Percentiles rank a stretch among this genome's conserved stretches.
Conservation (phyloP, 2,329 filamentous ascomycete genomes). For the Periglandula ipomoeae region DNA sequence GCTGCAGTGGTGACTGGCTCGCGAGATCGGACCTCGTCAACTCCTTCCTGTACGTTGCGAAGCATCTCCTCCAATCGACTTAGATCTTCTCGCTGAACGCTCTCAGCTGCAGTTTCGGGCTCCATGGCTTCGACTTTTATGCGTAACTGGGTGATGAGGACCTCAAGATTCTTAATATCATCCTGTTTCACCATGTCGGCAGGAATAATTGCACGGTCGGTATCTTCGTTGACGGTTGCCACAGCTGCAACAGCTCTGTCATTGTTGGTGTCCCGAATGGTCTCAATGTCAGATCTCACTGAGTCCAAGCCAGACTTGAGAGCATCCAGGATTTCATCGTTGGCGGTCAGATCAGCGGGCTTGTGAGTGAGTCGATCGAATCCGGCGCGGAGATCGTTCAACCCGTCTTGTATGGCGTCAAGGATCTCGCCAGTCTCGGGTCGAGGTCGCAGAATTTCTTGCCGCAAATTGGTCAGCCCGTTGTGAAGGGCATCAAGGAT, state of each 20-base stretch:
- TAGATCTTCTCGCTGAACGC: conserved; percentile 44
- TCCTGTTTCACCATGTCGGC: conserved; percentile 51
- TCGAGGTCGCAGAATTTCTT: conserved; percentile 60
- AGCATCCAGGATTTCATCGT: conserved; percentile 82
- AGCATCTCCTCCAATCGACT: conserved; percentile 43
- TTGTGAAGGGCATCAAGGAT: conserved; percentile 61
- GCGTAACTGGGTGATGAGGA: conserved; percentile 71
- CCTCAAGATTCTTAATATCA: conserved; percentile 79
- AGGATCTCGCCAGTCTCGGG: conserved; percentile 78
- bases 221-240: conserved; percentile 21
- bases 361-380: conserved; percentile 73
- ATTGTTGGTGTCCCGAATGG: conserved; percentile 52
- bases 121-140: conserved; percentile 63
- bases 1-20: conserved; percentile 14
- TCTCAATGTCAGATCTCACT: conserved; percentile 69
- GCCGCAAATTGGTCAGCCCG: conserved; percentile 65
- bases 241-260: conserved; percentile 47
- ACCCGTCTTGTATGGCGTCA: conserved; percentile 80
- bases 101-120: conserved; percentile 22
- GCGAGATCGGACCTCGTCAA: conserved; percentile 32
- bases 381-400: conserved; percentile 65
- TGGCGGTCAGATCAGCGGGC: conserved; percentile 71
- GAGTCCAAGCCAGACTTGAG: conserved; percentile 72
- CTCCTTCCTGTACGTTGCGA: conserved; percentile 38
- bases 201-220: conserved; percentile 22